These are phyloP conservation scores for Polyporus tsugae DNA, from an alignment of 1,284 basidiomycete species.

Conservation along the genomic window DNA sequence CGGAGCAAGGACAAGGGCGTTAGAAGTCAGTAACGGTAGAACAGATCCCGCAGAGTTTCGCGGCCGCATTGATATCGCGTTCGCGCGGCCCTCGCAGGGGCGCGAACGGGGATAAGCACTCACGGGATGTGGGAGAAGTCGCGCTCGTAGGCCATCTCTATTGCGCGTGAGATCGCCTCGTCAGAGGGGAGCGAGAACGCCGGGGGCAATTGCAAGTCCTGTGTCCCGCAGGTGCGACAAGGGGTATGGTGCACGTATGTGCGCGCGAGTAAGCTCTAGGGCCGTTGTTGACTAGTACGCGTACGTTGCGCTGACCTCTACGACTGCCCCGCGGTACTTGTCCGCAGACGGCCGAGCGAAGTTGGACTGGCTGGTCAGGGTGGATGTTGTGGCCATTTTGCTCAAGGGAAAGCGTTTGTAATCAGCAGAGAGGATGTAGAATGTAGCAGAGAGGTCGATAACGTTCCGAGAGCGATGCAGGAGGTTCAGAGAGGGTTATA, in stretches of 20 bases:
- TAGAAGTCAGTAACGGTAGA: conserved; percentile 6
- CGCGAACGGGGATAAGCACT: conserved; percentile 34
- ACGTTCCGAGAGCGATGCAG: conserved; percentile 8
- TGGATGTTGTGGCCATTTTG: conserved; percentile 31
- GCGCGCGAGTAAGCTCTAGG: conserved; percentile 54
- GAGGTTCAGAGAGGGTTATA: conserved; percentile 17
- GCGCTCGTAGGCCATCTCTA: conserved; percentile 88
- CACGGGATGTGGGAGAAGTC: conserved; percentile 93
- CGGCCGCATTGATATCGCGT: background rate
- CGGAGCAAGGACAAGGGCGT: background rate
- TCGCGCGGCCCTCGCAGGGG: conserved; percentile 11
- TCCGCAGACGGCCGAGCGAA: conserved; percentile 43
- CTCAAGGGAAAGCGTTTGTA: background rate
- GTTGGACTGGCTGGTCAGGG: conserved; percentile 18
- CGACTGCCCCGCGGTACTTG: conserved; percentile 83
- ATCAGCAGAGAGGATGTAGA: background rate
- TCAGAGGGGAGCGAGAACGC: conserved; percentile 83
- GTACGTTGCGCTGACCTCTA: conserved; percentile 60
- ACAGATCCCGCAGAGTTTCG: background rate
- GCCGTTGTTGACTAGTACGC: conserved; percentile 29
- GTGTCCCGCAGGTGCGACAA: conserved; percentile 6
- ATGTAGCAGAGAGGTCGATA: background rate
- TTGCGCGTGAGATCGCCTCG: conserved; percentile 76
- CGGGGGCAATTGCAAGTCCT: conserved; percentile 91
- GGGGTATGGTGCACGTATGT: background rate